Evolutionary conservation across 164 flowering plant species (phyloP), one percentile per base, ranked within the genome.

Genomic region (Umbilicus rupestris): DNA sequence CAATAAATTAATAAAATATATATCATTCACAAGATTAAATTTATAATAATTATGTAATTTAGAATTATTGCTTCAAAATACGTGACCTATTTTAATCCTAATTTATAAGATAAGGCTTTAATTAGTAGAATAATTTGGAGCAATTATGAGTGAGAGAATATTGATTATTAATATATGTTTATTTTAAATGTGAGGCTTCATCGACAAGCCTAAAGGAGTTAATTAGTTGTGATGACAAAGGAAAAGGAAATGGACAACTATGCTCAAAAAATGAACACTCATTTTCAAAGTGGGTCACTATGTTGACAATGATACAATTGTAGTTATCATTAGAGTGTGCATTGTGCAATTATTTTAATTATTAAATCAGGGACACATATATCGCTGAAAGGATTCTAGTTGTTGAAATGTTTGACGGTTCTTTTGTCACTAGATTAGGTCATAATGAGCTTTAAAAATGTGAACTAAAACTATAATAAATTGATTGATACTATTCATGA

Each of bases 221-320:
- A 50, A 28, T 50, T 22, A 28, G 57, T 50, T 50, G 57, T 50
- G 57, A 50, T 22, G 20, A 50, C 57, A 50, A 47, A 35, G 29
- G 28, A 50, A 50, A 50, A 14, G 29, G 57, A 50, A 50, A 50
- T 47, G 57, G 20, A 20, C 20, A 50, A 50, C 22, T 7, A 22
- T 22, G 14, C 57, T 20, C 24, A n/a, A 22, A 50, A 50, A 50
- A 50, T 50, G 57, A 50, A 22, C 57, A 50, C 57, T 50, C 57
- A 3, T 50, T 22, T 20, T 50, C 57, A 50, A 50, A 50, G 57
- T 50, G 57, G 57, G 57, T 50, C 57, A 50, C 29, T 50, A 50
- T 50, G 28, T 50, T 22, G 57, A 50, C 28, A 20, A 50, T 1
- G 29, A 50, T 22, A 26, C 22, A 20, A 24, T 20, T 50, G 57